These are phyloP conservation scores for Rhazya stricta DNA, from an alignment of 257 asterid genomes.

Conservation along the genomic window DNA sequence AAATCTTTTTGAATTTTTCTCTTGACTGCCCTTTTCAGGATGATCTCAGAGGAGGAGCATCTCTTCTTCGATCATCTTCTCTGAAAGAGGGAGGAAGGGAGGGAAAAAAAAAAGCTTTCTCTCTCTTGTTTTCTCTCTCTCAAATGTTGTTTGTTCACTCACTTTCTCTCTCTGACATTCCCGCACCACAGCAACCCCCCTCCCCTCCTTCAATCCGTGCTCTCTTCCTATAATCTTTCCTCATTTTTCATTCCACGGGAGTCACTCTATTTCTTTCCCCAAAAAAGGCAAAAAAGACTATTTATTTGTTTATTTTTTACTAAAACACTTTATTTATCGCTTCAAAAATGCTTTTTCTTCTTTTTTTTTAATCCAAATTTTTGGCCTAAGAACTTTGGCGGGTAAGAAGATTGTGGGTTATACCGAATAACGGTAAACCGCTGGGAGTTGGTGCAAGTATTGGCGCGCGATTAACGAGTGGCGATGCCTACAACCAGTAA, in stretches of 20 bases:
- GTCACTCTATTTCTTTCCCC: neutral
- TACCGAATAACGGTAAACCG: slow-evolving; percentile 5
- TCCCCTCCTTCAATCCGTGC: slow-evolving; percentile 1
- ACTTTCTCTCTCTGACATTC: neutral
- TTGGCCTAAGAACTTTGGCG: neutral
- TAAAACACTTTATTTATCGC: neutral
- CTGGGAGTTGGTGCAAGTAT: neutral
- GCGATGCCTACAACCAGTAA: neutral
- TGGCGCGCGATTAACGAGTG: neutral
- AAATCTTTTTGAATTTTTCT: neutral
- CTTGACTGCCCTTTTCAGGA: slow-evolving; percentile 68
- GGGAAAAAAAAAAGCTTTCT: slow-evolving; percentile 19
- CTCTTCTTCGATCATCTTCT: slow-evolving; percentile 83
- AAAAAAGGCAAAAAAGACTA: too few species aligned
- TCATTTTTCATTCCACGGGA: slow-evolving; percentile 2
- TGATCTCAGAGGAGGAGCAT: slow-evolving; percentile 80
- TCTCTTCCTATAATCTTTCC: slow-evolving; percentile 7
- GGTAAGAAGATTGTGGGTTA: neutral
- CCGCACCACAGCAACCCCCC: slow-evolving; percentile 8
- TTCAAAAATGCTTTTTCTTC: neutral
- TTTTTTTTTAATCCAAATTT: neutral
- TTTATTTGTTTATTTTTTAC: neutral
- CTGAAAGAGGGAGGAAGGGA: slow-evolving; percentile 53
- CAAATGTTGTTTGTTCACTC: slow-evolving; percentile 5
- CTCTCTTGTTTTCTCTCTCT: slow-evolving; percentile 44